Conservation (phyloP, 1,284 basidiomycete species). For the Apiotrichum laibachii region DNA sequence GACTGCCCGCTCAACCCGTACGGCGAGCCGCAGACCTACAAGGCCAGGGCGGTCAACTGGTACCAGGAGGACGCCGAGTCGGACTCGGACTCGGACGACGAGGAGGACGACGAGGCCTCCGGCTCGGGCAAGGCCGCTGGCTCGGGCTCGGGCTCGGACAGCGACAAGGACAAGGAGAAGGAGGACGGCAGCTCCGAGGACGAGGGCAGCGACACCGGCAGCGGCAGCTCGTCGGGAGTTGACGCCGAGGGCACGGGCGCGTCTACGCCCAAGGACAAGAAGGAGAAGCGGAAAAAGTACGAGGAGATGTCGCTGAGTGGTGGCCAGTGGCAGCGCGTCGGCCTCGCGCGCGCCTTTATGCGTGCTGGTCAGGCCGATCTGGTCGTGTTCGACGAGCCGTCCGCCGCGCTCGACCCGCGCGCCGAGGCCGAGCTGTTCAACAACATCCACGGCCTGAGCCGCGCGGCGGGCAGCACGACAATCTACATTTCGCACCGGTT, state of each 20-base stretch:
- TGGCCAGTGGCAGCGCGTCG: conserved; percentile 75
- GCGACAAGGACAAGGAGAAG: neutral
- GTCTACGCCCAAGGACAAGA: neutral
- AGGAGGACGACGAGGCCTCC: neutral
- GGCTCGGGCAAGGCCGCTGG: neutral
- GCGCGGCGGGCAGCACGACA: conserved; percentile 58
- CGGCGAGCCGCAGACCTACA: conserved; percentile 6
- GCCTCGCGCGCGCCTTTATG: conserved; percentile 80
- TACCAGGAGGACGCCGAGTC: neutral
- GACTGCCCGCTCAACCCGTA: conserved; percentile 12
- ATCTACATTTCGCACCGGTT: conserved; percentile 81
- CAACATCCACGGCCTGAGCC: conserved; percentile 25
- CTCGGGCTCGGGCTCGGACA: conserved; percentile 8
- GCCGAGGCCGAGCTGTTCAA: conserved; percentile 73
- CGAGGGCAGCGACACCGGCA: neutral
- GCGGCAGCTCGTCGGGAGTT: no score
- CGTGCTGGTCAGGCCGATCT: conserved; percentile 73
- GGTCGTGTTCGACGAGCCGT: conserved; percentile 64
- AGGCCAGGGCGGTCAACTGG: conserved; percentile 1
- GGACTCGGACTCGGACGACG: neutral
- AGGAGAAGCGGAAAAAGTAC: neutral
- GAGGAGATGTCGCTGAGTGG: conserved; percentile 13
- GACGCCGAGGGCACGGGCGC: neutral
- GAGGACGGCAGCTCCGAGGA: neutral
- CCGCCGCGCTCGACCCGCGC: conserved; percentile 68